These are phyloP conservation scores for Annulohypoxylon stygium DNA, from an alignment of 495 filamentous ascomycete genomes.

Conservation along the genomic window DNA sequence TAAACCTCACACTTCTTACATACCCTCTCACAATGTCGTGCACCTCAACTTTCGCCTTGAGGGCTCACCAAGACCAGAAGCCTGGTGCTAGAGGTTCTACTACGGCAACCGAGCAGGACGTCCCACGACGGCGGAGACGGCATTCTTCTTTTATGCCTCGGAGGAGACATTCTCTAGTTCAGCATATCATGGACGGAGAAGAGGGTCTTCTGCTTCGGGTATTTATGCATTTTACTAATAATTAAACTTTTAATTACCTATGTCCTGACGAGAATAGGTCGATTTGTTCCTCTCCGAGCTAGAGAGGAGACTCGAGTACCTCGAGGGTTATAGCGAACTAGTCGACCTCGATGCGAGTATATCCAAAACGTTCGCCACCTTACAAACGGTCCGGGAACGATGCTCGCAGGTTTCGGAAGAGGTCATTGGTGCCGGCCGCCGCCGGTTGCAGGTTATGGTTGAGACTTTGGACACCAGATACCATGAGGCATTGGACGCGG, in stretches of 20 bases:
- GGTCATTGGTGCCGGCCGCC: constrained; percentile 86
- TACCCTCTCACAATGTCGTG: constrained; percentile 46
- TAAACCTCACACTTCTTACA: neutral
- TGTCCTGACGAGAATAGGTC: constrained; percentile 66
- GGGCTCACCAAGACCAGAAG: constrained; percentile 52
- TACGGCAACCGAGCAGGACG: constrained; percentile 48
- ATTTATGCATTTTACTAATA: constrained; percentile 27
- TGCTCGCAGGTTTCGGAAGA: constrained; percentile 94
- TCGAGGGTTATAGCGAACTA: constrained; percentile 88
- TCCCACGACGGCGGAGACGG: constrained; percentile 57
- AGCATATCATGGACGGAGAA: constrained; percentile 71
- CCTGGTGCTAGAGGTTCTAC: constrained; percentile 50
- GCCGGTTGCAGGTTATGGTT: constrained; percentile 87
- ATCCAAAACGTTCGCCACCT: constrained; percentile 81
- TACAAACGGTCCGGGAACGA: constrained; percentile 87
- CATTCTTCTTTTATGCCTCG: constrained; percentile 75
- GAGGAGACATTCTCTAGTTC: constrained; percentile 70
- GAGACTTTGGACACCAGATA: constrained; percentile 94
- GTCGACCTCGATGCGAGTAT: constrained; percentile 82
- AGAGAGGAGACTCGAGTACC: constrained; percentile 85
- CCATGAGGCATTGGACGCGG: constrained; percentile 85
- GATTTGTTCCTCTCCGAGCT: constrained; percentile 92
- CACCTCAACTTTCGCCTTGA: constrained; percentile 55
- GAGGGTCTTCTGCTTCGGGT: constrained; percentile 77
- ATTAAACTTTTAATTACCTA: neutral